Evolutionary conservation across 2,329 filamentous ascomycete species (phyloP).

Genomic region (Paecilomyces sp.): DNA sequence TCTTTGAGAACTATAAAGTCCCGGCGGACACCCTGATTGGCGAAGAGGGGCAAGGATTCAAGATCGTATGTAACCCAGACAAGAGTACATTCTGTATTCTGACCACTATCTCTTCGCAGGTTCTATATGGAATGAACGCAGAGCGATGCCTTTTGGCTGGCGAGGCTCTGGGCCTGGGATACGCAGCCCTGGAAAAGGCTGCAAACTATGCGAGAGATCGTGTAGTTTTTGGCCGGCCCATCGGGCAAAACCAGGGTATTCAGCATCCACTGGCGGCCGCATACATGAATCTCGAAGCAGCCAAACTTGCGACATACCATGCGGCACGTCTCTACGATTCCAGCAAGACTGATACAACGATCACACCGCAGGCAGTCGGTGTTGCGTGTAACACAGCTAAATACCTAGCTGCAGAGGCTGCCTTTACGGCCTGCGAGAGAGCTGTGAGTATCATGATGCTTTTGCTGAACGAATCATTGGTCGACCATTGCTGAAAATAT

Average conservation of each 20-base stretch:
- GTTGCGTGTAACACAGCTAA: conserved; percentile 64
- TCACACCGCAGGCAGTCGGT: conserved; percentile 52
- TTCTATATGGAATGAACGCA: conserved; percentile 74
- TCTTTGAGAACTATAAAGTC: conserved; percentile 72
- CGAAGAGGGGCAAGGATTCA: conserved; percentile 68
- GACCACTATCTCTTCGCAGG: conserved; percentile 11
- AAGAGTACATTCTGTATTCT: neutral
- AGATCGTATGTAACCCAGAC: conserved; percentile 44
- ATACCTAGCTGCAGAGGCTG: conserved; percentile 56
- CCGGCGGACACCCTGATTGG: conserved; percentile 61
- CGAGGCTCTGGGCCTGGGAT: conserved; percentile 73
- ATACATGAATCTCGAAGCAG: conserved; percentile 56
- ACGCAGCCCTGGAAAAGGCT: conserved; percentile 59
- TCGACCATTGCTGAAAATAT: neutral
- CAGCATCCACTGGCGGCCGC: conserved; percentile 52
- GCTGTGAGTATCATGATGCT: conserved; percentile 22
- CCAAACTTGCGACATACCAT: conserved; percentile 55
- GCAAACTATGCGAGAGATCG: conserved; percentile 59
- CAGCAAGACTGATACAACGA: conserved; percentile 42
- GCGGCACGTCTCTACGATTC: conserved; percentile 52
- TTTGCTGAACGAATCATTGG: no score
- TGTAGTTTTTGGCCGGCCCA: conserved; percentile 52
- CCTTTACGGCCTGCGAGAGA: conserved; percentile 53
- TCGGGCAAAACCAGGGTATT: conserved; percentile 55
- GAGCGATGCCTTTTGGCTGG: conserved; percentile 69